Base-by-base conservation (phyloP, 306 rosid species). In the Dicorynia guianensis region DNA sequence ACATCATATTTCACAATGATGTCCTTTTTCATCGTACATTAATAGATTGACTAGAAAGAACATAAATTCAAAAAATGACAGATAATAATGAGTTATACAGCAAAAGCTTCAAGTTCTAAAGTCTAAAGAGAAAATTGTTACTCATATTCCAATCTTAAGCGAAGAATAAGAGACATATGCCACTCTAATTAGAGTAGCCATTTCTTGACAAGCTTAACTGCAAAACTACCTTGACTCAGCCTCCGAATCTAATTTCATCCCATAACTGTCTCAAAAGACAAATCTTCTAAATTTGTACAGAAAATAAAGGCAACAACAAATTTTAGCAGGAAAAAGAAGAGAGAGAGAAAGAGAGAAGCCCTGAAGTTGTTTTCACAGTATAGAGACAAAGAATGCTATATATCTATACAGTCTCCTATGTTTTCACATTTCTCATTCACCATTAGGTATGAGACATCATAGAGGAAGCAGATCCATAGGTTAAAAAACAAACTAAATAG, bases 191-290 rank as follows among this genome's bases (percentile, higher is more conserved):
- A 25, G 30, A 25, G 30, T 1, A 25, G 30, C 30, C 30, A 25
- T 25, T 25, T 2, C 30, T 3, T 8, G 11, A 12, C 52, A 46
- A 11, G 52, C 13, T 40, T 10, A 8, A 46, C 4, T 12, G 11
- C 57, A 52, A 52, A 52, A 14, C 19, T 52, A 0, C 5, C 19
- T 17, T 5, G 9, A 58, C 62, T 36, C 39, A 44, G 42, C 62
- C 80, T 56, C 80, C 54, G 69, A 68, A 52, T 33, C 38, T 56
- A 74, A 58, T 11, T 33, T 68, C 14, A 71, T 30, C 30, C 35
- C 7, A 11, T 52, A 46, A 63, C 69, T 46, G 44, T 48, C 33
- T 47, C 33, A 52, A 38, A 56, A 64, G 69, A 72, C 18, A 58
- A 63, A 35, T 63, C 18, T 44, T 46, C 9, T 14, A 72, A 43